Evolutionary conservation across 2,329 filamentous ascomycete genomes (phyloP), one percentile per base, ranked within the genome.

Genomic region (Fusarium staphyleae): DNA sequence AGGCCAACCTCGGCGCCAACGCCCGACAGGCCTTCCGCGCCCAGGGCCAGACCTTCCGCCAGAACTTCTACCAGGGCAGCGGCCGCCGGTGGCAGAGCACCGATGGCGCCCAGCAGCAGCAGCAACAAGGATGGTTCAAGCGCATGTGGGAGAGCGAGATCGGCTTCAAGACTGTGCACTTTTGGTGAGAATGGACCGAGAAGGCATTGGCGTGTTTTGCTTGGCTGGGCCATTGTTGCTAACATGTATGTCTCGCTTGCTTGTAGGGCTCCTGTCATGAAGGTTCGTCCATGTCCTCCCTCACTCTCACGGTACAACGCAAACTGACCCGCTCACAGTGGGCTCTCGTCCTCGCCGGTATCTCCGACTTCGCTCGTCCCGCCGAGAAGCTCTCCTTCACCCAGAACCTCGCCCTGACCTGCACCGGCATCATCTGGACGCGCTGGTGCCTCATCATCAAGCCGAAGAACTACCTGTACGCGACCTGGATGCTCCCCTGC

Each of bases 391-490:
- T 99, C 66, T 97, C 93, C 33, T 80, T 97, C 59, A 95, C 90
- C 24, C 93, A 97, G 78, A 99, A 98, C 79, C 81, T 81, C 43
- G 93, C 95, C 54, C 84, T 99, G 66, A 95, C 91, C 72, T 87
- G 87, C 67, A 99, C 95, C 9, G 95, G 95, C 65, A 77, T 89
- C 63, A 99, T 99, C 83, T 99, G 95, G 95, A 99, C 95, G 37
- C 86, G 95, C 65, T 99, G 95, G 95, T 99, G 95, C 82, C 83
- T 98, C 72, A 89, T 99, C 75, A 99, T 99, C 78, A 92, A 87
- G 76, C 95, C 95, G 52, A 87, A 87, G 77, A 99, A 99, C 82
- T 79, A 92, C 70, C 88, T 97, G 88, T 91, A 79, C 22, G 22
- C 22, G 5, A 24, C 22, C 7, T 24, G 40, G 87, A 78, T 10